These are phyloP conservation scores for Lachnellula suecica DNA, from an alignment of 2,329 filamentous ascomycete genomes.

Conservation along the genomic window DNA sequence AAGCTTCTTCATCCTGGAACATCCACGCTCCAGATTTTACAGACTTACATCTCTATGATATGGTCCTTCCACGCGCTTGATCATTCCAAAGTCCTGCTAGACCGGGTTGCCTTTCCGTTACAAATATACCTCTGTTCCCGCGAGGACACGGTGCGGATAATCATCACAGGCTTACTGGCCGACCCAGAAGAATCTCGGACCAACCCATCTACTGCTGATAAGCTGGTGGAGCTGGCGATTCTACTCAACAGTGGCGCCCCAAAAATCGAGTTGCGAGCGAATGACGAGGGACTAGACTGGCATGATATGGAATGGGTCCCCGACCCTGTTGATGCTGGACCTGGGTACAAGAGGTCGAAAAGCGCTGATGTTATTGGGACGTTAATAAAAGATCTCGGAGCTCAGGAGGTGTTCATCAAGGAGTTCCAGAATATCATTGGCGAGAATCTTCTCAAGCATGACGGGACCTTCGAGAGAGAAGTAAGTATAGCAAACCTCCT, in stretches of 20 bases:
- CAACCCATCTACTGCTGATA: constrained; percentile 42
- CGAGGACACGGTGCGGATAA: constrained; percentile 75
- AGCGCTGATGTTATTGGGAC: constrained; percentile 90
- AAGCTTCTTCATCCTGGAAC: constrained; percentile 73
- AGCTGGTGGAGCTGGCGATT: constrained; percentile 64
- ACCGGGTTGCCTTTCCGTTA: constrained; percentile 70
- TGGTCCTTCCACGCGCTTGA: constrained; percentile 74
- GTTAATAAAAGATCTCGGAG: constrained; percentile 82
- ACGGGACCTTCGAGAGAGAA: constrained; percentile 73
- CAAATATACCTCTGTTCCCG: constrained; percentile 75
- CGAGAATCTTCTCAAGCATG: constrained; percentile 70
- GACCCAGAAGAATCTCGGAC: constrained; percentile 48
- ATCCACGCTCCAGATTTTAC: constrained; percentile 73
- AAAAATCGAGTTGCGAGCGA: constrained; percentile 49
- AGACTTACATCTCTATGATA: constrained; percentile 78
- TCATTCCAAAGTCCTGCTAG: constrained; percentile 73
- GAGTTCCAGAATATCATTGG: constrained; percentile 90
- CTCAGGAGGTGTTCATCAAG: constrained; percentile 88
- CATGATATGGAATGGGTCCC: constrained; percentile 92
- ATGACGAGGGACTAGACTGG: constrained; percentile 79
- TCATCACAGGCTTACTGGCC: constrained; percentile 71
- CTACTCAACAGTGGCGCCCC: constrained; percentile 50
- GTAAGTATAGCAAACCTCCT: constrained; percentile 22
- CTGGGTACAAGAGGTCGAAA: constrained; percentile 87
- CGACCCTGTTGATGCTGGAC: constrained; percentile 87